Evolutionary conservation across 352 stramenopile genomes (phyloP), one percentile per base, ranked within the genome.

Genomic region (Globisporangium orthogonon): DNA sequence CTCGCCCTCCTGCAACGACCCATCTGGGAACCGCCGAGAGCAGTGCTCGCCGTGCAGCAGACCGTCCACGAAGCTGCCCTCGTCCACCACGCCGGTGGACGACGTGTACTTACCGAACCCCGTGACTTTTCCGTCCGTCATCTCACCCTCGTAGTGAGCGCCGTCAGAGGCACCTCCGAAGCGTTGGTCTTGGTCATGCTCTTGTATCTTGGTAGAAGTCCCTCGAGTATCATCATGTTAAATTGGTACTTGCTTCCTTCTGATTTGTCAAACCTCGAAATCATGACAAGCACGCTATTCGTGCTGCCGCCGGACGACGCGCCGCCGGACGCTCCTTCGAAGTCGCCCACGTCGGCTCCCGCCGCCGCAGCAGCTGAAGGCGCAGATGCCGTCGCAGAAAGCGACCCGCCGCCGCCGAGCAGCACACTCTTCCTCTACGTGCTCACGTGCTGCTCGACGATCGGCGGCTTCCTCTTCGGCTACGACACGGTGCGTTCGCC

Each of bases 381-480:
- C 33, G 33, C 10, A 37, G 33, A 37, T 9, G 30, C 2, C 37
- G 54, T 2, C 43, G 44, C 41, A 15, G n/a, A 15, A 0, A 23
- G 18, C 43, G 11, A 17, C 48, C 2, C 30, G 23, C 2, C 30
- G 23, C 15, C 41, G 7, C 35, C 56, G 4, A 45, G 41, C 3
- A 82, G 62, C 15, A 55, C 63, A 10, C 31, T 58, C 11, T 68
- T 74, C 33, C 65, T 91, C 9, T 86, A 83, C 40, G 52, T 89
- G 31, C 78, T 91, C 39, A 91, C 76, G 47, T 61, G 70, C 47
- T 86, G 76, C 59, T 86, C 82, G 18, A 87, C 82, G 14, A 77
- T 89, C 53, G 82, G 82, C 51, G 82, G 82, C 45, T 91, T 91
- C 58, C 63, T 91, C 43, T 91, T 91, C 54, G 82, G 82, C 58